Conservation (phyloP, 2,329 filamentous ascomycete genomes). For the Pseudofabraea citricarpa region DNA sequence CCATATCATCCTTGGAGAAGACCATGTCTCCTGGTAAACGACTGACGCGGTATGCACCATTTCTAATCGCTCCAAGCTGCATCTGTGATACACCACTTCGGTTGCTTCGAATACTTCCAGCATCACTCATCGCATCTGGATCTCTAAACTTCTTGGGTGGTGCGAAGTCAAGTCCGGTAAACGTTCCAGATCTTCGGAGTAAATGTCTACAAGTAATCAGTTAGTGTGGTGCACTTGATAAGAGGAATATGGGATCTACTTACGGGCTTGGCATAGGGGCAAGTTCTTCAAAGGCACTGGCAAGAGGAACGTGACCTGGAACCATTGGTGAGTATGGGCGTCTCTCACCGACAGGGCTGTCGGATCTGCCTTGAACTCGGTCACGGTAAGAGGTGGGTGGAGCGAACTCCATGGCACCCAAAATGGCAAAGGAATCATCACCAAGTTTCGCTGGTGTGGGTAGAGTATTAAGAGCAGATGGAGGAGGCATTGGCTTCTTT, state of each 20-base stretch:
- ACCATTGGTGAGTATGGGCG: conserved; percentile 71
- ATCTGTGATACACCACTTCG: conserved; percentile 56
- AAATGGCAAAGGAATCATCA: conserved; percentile 71
- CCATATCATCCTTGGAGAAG: conserved; percentile 58
- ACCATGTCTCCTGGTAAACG: conserved; percentile 61
- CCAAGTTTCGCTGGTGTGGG: conserved; percentile 82
- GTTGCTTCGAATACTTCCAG: conserved; percentile 62
- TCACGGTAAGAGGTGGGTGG: conserved; percentile 67
- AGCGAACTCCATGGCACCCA: conserved; percentile 75
- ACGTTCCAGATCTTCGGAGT: conserved; percentile 72
- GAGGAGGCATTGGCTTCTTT: conserved; percentile 62
- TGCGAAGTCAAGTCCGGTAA: conserved; percentile 76
- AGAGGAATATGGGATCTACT: conserved; percentile 38
- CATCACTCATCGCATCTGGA: conserved; percentile 53
- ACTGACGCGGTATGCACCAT: conserved; percentile 66
- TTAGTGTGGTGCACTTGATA: conserved; percentile 23
- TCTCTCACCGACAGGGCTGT: conserved; percentile 59
- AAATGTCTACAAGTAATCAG: conserved; percentile 49
- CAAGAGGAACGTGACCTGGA: conserved; percentile 71
- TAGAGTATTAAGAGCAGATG: conserved; percentile 66
- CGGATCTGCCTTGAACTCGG: conserved; percentile 62
- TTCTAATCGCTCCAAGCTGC: conserved; percentile 56
- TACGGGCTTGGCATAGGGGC: conserved; percentile 83
- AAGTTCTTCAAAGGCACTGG: conserved; percentile 82
- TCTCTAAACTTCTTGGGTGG: conserved; percentile 71